Base-by-base conservation (phyloP, 108 stramenopile species). In the Fragilaria crotonensis region DNA sequence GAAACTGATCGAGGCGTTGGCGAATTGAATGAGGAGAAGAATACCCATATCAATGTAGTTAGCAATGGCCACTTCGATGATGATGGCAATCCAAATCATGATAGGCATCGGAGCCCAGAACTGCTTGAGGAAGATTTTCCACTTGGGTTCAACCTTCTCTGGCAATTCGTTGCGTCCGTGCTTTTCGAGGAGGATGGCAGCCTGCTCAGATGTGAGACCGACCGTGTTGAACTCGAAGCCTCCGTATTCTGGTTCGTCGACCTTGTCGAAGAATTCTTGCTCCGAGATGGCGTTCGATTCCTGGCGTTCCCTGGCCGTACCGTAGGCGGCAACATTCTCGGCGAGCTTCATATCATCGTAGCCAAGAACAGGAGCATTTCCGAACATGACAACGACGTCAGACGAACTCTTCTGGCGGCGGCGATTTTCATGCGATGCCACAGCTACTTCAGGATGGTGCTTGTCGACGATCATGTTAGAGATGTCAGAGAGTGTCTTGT, bases 31-130 rank as follows among this genome's bases (percentile, higher is more conserved):
- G n/a, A 68, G 5, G 11, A 79, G 53, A 0, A 87, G 58, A 17
- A 83, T 75, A 14, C 65, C 67, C 56, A 76, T 64, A 44, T 87
- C 81, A 7, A 67, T 61, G 36, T 32, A 78, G 56, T 62, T 67
- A 30, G 53, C 55, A 56, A 70, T 77, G 5, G 60, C 61, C 25
- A 63, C 47, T 63, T 80, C 81, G 48, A 86, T 78, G 52, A 80
- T 52, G 57, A 70, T 73, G 55, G 81, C 81, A 9, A 75, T 47
- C 78, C 81, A 82, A 33, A 86, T 86, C 85, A 86, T 86, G 67
- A 80, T 73, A 62, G 85, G 85, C 85, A 86, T 86, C 57, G 85
- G 85, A 0, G 72, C 75, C 66, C 76, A 78, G 57, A 86, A 78
- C 60, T 77, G 71, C 25, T 67, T 48, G 14, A 75, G 54, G 53